Percentiles rank a stretch among this genome's conserved stretches.
Conservation (phyloP, 1,284 basidiomycete genomes). For the Wolfiporia cocos region DNA sequence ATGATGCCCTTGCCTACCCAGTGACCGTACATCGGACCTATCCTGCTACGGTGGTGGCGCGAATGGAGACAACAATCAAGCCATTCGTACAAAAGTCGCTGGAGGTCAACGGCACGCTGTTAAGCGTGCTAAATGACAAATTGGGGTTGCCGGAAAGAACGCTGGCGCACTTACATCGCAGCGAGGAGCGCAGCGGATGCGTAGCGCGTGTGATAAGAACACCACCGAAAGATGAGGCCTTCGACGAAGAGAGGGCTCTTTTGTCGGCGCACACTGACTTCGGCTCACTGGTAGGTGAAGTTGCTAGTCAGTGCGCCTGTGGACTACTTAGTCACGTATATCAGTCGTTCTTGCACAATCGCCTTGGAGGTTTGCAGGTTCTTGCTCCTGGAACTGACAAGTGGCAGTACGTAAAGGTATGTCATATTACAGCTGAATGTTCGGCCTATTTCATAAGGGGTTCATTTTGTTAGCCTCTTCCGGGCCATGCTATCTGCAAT, state of each 20-base stretch:
- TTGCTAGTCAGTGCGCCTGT: neutral
- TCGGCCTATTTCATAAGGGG: neutral
- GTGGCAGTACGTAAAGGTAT: slow-evolving; percentile 64
- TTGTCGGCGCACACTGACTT: slow-evolving; percentile 10
- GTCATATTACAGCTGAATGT: neutral
- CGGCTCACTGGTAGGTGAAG: slow-evolving; percentile 7
- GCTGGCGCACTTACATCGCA: slow-evolving; percentile 1
- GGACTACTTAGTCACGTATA: neutral
- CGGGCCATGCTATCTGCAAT: slow-evolving; percentile 24
- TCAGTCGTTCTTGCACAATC: slow-evolving; percentile 60
- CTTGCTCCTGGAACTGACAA: slow-evolving; percentile 48
- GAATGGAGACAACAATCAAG: slow-evolving; percentile 38
- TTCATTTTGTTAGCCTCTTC: slow-evolving; percentile 13
- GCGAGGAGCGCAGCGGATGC: slow-evolving; percentile 4
- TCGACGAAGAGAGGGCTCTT: slow-evolving; percentile 5
- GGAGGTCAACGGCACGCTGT: slow-evolving; percentile 43
- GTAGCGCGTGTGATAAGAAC: slow-evolving; percentile 5
- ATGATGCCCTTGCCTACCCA: neutral
- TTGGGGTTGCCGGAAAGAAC: slow-evolving; percentile 39
- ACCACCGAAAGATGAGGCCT: neutral
- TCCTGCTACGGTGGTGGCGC: slow-evolving; percentile 39
- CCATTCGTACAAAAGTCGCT: slow-evolving; percentile 53
- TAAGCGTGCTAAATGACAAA: slow-evolving; percentile 46
- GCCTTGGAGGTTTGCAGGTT: slow-evolving; percentile 67
- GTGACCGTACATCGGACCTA: slow-evolving; percentile 38